Base-by-base conservation (phyloP, 2,329 filamentous ascomycete species). In the Trichophyton rubrum region DNA sequence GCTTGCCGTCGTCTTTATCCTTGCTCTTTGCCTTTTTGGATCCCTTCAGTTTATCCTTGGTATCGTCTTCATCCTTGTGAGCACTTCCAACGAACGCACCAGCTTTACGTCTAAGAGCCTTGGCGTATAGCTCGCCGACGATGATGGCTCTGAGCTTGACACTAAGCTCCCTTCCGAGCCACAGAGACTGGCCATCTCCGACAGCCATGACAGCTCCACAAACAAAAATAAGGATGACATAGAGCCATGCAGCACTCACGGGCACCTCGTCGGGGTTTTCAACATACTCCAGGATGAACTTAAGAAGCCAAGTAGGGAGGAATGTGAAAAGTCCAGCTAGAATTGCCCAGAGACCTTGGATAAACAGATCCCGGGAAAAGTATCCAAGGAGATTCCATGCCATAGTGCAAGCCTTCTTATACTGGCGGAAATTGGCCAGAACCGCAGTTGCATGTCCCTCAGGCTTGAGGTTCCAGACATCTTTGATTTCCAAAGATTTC, bases 91-190 rank as follows among this genome's bases (percentile, higher is more conserved):
- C 81, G 17, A 85, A 83, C 7, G 91, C 85, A 22, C 90, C 86
- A 17, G 90, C 92, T 74, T 95, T 95, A 67, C 93, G 86, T 64
- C 95, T 85, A 17, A 99, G 80, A 1, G 93, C 90, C 76, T 99
- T 99, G 61, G 90, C 89, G 72, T 99, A 99, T 55, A 99, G 93
- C 69, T 99, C 93, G 60, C 93, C 93, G 66, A 99, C 90, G 64
- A 99, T 90, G 69, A 99, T 93, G 58, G 93, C 91, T 64, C 92
- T 87, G 49, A 97, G 80, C 63, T 90, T 87, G 67, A 99, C 92
- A 74, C 91, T 96, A 63, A 97, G 88, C 73, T 90, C 96, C 60
- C 93, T 87, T 15, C 93, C 93, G 62, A 95, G 87, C 88, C 89
- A 99, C 0, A 99, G 80, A 7, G 90, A 89, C 72, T 93, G 88